phyloP scores from a whole-genome alignment of 371 early-diverging fungal species.

The Globomyces sp. region DNA sequence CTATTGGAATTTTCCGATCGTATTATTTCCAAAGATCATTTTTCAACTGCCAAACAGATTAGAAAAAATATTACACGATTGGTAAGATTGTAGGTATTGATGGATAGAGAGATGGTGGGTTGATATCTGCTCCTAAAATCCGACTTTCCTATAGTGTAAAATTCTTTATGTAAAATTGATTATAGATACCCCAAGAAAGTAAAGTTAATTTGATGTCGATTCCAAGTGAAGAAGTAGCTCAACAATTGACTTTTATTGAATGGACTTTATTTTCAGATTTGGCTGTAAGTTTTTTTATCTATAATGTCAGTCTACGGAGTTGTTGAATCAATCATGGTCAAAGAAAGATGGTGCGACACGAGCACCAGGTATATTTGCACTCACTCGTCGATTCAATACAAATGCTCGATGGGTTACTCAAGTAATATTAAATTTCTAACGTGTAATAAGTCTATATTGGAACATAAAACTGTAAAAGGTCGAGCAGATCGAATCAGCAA shows the following conservation, averaged over 20 bases:
- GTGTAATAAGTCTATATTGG: not conserved
- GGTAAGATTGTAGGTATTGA: slow-evolving; percentile 13
- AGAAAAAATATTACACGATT: slow-evolving; percentile 31
- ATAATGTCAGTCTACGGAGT: slow-evolving; percentile 49
- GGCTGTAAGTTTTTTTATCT: slow-evolving; percentile 26
- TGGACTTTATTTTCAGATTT: slow-evolving; percentile 53
- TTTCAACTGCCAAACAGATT: slow-evolving; percentile 31
- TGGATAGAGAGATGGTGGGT: not conserved
- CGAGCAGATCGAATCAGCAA: slow-evolving; percentile 35
- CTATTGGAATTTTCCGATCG: slow-evolving; percentile 28
- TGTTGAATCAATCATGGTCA: slow-evolving; percentile 53
- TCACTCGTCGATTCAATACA: slow-evolving; percentile 58
- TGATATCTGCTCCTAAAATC: not conserved
- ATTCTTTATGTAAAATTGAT: not conserved
- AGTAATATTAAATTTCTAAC: slow-evolving; percentile 16
- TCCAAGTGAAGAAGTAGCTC: slow-evolving; percentile 51
- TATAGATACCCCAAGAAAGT: not conserved
- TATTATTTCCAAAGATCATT: slow-evolving; percentile 33
- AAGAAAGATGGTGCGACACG: slow-evolving; percentile 19
- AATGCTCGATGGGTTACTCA: slow-evolving; percentile 45
- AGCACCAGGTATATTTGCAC: slow-evolving; percentile 37
- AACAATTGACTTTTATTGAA: slow-evolving; percentile 67
- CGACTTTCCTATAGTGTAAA: no score
- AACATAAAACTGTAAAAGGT: slow-evolving; percentile 22
- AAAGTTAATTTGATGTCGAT: slow-evolving; percentile 14